These are phyloP conservation scores for Podaxis carcinomalis DNA, from an alignment of 768 basidiomycete species.

Conservation along the genomic window DNA sequence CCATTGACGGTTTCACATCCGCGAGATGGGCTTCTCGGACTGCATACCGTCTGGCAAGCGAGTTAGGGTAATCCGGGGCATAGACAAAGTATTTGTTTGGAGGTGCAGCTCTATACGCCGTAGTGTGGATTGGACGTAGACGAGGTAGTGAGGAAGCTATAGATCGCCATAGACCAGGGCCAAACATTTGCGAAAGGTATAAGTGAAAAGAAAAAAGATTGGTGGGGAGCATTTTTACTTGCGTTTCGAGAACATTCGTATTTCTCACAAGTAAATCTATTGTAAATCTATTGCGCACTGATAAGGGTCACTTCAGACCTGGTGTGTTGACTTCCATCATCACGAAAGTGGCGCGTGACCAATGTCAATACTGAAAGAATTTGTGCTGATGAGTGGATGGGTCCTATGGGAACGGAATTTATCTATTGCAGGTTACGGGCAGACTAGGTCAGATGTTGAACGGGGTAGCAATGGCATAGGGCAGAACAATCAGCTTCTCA, in stretches of 20 bases:
- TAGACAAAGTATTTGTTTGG: slow-evolving; percentile 44
- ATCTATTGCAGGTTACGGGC: neutral
- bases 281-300: neutral
- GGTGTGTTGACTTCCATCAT: neutral
- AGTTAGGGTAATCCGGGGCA: slow-evolving; percentile 44
- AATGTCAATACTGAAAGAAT: too few relatives aligned
- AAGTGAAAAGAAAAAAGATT: neutral
- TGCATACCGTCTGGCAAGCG: slow-evolving; percentile 37
- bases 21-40: slow-evolving; percentile 44
- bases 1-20: slow-evolving; percentile 29
- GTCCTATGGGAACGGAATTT: neutral
- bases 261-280: neutral
- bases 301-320: neutral
- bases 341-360: neutral
- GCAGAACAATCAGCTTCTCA: slow-evolving; percentile 46
- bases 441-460: neutral
- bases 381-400: too few relatives aligned
- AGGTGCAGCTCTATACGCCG: neutral
- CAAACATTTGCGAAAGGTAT: neutral
- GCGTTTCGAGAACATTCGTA: neutral
- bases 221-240: neutral
- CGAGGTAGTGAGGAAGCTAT: neutral
- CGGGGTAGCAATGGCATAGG: slow-evolving; percentile 36
- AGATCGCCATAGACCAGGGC: neutral
- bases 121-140: neutral